Evolutionary conservation across 768 basidiomycete species (phyloP), one percentile per base, ranked within the genome.

Genomic region (Calvatia gigantea): DNA sequence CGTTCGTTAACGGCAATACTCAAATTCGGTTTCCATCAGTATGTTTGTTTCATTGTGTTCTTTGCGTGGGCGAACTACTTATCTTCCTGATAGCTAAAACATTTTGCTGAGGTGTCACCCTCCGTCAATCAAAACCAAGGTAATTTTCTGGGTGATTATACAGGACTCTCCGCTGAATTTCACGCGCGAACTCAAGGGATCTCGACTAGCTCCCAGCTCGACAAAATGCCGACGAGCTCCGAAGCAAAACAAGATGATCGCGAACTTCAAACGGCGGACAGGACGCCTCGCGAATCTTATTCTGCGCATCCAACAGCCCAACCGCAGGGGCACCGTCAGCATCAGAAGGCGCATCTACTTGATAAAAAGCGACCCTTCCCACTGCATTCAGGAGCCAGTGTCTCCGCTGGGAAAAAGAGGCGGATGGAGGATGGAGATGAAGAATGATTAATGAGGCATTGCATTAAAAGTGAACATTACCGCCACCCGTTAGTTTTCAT

Each of bases 1-100:
- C 15, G 14, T 49, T 56, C 12, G 19, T 32, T 6, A 41, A 56
- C 6, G 43, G 42, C 17, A 56, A 49, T 28, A 54, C 32, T 21
- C 54, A 49, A 23, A 25, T 49, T 14, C 37, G 21, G n/a, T 49
- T 49, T 15, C 47, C 38, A 27, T 42, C 45, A 14, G 54, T 56
- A 28, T 9, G 46, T 49, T 21, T n/a, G 1, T 43, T 17, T 33
- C 6, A 2, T 54, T 37, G 9, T 21, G 19, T 32, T 19, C 4
- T 4, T 48, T 31, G 5, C 2, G 17, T 23, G 15, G 31, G n/a
- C 28, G 17, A 21, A 3, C 12, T 15, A 29, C 54, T 19, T 19
- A 42, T 52, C 14, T 45, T 21, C 27, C 9, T 21, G 27, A 23
- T 42, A 56, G 54, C 15, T 42, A 2, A 25, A 17, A 11, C 39